Evolutionary conservation across 768 basidiomycete genomes (phyloP).

Genomic region (Tulasnella sp.): DNA sequence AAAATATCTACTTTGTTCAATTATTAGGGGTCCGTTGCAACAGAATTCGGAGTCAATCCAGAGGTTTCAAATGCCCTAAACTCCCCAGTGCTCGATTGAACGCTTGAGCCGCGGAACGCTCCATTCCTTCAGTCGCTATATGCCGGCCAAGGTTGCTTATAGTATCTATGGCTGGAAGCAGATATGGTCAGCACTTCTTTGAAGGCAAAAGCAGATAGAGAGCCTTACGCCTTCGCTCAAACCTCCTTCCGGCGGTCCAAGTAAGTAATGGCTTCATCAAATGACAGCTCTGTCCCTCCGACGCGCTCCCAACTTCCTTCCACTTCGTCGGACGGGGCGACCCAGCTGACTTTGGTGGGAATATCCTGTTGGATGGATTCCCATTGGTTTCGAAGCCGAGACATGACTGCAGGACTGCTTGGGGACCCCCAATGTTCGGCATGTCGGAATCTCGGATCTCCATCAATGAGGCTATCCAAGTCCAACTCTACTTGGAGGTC

Average conservation of each 20-base stretch:
- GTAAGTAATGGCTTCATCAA: background rate
- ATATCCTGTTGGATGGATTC: background rate
- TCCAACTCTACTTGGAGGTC: background rate
- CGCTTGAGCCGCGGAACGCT: too few species aligned
- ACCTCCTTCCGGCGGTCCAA: background rate
- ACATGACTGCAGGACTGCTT: background rate
- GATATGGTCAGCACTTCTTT: too few species aligned
- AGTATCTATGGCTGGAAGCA: too few species aligned
- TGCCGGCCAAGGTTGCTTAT: too few species aligned
- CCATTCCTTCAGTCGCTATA: too few species aligned
- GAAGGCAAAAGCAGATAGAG: background rate
- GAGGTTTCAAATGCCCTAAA: too few species aligned
- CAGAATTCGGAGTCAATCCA: too few species aligned
- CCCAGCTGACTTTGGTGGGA: background rate
- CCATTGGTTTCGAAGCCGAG: background rate
- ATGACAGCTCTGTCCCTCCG: background rate
- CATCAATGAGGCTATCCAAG: background rate
- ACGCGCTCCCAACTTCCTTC: background rate
- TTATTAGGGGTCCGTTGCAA: too few species aligned
- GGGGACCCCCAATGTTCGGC: background rate
- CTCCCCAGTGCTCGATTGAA: too few species aligned
- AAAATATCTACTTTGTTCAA: too few species aligned
- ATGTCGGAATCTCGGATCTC: background rate
- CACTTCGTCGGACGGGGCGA: background rate
- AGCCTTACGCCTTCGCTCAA: background rate